Conservation (phyloP, 768 basidiomycete genomes). For the Tricholoma matsutake region DNA sequence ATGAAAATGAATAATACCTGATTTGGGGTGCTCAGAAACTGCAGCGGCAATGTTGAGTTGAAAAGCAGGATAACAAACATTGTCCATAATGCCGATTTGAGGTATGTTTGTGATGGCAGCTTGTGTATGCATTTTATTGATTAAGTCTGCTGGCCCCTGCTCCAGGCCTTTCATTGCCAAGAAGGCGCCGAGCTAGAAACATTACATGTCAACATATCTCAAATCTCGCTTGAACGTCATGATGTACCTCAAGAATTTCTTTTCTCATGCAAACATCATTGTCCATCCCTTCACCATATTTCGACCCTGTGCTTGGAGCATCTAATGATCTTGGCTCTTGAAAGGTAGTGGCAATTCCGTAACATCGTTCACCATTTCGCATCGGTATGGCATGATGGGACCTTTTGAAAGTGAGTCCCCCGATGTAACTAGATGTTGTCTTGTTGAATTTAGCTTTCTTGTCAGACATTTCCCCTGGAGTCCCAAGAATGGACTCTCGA, state of each 20-base stretch:
- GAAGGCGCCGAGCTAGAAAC: not conserved
- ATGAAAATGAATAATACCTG: not conserved
- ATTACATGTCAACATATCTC: not conserved
- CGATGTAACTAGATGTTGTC: not conserved
- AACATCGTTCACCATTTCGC: not conserved
- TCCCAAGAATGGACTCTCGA: not conserved
- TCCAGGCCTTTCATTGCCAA: not conserved
- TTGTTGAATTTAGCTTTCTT: not conserved
- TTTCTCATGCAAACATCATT: not conserved
- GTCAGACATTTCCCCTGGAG: not conserved
- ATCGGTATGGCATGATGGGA: not conserved
- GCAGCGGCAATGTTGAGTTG: not conserved
- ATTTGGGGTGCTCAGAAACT: not conserved
- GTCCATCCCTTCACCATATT: not conserved
- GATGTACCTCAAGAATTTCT: not conserved
- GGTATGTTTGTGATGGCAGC: not conserved
- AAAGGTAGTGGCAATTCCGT: not conserved
- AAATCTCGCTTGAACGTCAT: not conserved
- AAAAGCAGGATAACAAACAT: not conserved
- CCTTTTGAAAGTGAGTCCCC: not conserved
- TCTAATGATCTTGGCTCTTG: not conserved
- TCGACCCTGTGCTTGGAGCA: not conserved
- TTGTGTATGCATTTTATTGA: not conserved
- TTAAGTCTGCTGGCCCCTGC: not conserved
- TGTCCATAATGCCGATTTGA: not conserved